These are phyloP conservation scores for Leccinum barrowsii DNA, from an alignment of 768 basidiomycete species.

Conservation along the genomic window DNA sequence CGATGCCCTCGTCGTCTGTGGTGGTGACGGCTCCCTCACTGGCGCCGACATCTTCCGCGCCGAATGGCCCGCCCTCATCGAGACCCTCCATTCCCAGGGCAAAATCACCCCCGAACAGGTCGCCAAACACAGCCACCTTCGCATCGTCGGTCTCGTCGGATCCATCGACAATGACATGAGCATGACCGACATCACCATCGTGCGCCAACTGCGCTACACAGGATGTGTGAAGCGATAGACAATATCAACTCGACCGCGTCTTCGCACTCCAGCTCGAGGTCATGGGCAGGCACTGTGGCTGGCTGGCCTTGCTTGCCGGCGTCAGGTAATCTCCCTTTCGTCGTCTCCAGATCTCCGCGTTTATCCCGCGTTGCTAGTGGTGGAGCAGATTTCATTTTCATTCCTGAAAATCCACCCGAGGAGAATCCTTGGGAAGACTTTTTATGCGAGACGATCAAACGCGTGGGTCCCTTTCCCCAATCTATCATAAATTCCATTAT, in stretches of 20 bases:
- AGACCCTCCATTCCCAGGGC: slow-evolving; percentile 64
- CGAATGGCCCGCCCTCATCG: slow-evolving; percentile 90
- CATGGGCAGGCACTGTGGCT: slow-evolving; percentile 99
- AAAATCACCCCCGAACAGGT: slow-evolving; percentile 75
- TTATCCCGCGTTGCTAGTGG: slow-evolving; percentile 42
- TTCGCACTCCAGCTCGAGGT: slow-evolving; percentile 97
- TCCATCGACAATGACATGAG: slow-evolving; percentile 99
- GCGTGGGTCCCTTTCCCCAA: slow-evolving; percentile 45
- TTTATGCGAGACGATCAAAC: slow-evolving; percentile 83
- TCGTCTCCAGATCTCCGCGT: neutral
- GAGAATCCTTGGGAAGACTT: slow-evolving; percentile 82
- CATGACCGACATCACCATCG: slow-evolving; percentile 95
- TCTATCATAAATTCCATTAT: neutral
- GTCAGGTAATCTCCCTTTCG: slow-evolving; percentile 57
- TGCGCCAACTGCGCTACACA: slow-evolving; percentile 89
- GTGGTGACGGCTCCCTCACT: slow-evolving; percentile 95
- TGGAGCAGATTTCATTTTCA: slow-evolving; percentile 97
- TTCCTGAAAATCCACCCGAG: slow-evolving; percentile 88
- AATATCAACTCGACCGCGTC: slow-evolving; percentile 96
- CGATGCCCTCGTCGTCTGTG: slow-evolving; percentile 94
- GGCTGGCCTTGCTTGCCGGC: slow-evolving; percentile 91
- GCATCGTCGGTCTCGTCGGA: slow-evolving; percentile 97
- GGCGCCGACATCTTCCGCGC: slow-evolving; percentile 91
- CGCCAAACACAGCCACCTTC: slow-evolving; percentile 74
- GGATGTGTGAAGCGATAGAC: slow-evolving; percentile 97